Evolutionary conservation across 192 early-diverging fungal genomes (phyloP), one percentile per base, ranked within the genome.

Genomic region (Rhizophagus clarus): DNA sequence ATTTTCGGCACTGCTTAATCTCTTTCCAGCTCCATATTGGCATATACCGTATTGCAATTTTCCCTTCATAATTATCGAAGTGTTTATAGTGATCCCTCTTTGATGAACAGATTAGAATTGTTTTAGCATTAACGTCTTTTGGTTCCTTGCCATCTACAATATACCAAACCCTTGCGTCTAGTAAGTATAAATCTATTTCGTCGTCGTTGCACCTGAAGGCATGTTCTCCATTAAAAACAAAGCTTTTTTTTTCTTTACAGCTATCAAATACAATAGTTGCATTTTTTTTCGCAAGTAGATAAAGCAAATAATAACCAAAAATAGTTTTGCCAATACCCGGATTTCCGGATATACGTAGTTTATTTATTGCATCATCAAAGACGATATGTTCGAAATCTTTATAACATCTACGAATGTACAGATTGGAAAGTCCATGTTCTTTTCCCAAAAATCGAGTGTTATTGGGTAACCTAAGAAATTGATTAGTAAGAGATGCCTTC

Each of bases 351-450:
- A 73, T 73, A 29, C 72, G 72, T 4, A 32, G 37, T 24, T 32
- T 32, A 51, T 73, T 9, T 31, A 51, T 56, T 51, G 40, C 1
- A n/a, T 51, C 45, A 51, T 45, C 37, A 73, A 73, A 73, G 22
- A 51, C 32, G 31, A 73, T 51, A 51, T 29, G 3, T 10, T 17
- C 0, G 5, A 73, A 29, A 22, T 73, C 34, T 4, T 22, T 4
- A 28, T 76, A 76, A 45, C 74, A 76, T 42, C 28, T 64, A 45
- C 74, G 74, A 22, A 76, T 76, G 24, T 26, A 47, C 61, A 76
- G 14, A 64, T 4, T 24, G 32, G 60, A 4, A 2, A 4, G 4
- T 29, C 14, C 12, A 6, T 51, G 11, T 28, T 26, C 2, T 15
- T 62, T 24, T 28, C 61, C 74, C 4, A 61, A 64, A 42, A 76